Percentiles rank a stretch among this genome's conserved stretches.
Conservation (phyloP, 306 rosid species). For the Vigna nakashimae region DNA sequence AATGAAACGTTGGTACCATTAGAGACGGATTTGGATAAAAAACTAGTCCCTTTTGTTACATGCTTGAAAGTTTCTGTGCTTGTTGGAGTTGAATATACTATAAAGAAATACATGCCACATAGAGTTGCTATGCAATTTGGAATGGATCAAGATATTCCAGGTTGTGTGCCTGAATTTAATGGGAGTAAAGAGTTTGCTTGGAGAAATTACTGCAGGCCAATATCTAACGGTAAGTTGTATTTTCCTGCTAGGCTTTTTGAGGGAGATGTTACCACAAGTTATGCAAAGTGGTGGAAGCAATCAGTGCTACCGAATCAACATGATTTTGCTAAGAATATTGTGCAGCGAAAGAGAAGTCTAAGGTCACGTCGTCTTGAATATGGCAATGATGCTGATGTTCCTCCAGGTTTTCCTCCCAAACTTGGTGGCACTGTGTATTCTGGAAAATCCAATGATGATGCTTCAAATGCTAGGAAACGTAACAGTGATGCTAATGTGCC, state of each 20-base stretch:
- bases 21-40: constrained; percentile 33
- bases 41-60: constrained; percentile 34
- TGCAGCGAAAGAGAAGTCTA: constrained; percentile 25
- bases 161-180: not conserved
- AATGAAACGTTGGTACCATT: constrained; percentile 38
- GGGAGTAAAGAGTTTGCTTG: constrained; percentile 42
- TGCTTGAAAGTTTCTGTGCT: constrained; percentile 55
- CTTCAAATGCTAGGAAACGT: not conserved
- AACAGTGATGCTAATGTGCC: constrained; percentile 14
- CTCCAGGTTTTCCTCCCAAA: constrained; percentile 39
- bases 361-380: not conserved
- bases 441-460: constrained; percentile 25
- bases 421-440: not conserved
- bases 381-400: constrained; percentile 40
- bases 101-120: constrained; percentile 56
- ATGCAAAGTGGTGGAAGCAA: constrained; percentile 44
- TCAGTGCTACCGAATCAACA: not conserved
- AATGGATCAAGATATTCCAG: constrained; percentile 66
- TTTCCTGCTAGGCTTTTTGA: constrained; percentile 48
- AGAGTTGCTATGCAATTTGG: constrained; percentile 71
- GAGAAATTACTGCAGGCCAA: constrained; percentile 41
- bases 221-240: constrained; percentile 32
- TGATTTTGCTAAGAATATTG: not conserved
- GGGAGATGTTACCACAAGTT: constrained; percentile 49
- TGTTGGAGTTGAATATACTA: constrained; percentile 49